Conservation (phyloP, 805 yeast genomes). For the Sugiyamaella lignohabitans region DNA sequence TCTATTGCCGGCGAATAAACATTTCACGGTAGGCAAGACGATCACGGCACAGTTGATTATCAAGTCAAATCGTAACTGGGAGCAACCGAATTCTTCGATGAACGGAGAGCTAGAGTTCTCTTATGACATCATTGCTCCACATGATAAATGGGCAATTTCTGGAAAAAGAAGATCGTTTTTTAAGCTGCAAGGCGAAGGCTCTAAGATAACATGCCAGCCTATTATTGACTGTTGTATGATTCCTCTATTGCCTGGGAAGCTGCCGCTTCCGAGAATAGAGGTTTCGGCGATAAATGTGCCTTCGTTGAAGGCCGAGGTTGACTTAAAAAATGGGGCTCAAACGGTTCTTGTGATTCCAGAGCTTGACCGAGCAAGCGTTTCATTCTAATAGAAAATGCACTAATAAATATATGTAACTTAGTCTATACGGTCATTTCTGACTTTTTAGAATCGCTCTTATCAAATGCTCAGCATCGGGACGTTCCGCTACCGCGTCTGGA, state of each 20-base stretch:
- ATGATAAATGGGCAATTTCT: slow-evolving; percentile 74
- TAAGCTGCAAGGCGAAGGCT: slow-evolving; percentile 22
- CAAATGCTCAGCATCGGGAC: slow-evolving; percentile 65
- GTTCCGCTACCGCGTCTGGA: slow-evolving; percentile 59
- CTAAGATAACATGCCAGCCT: slow-evolving; percentile 9
- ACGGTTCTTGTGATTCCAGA: slow-evolving; percentile 68
- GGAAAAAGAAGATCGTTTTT: slow-evolving; percentile 60
- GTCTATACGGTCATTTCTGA: no score
- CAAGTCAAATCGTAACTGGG: slow-evolving; percentile 43
- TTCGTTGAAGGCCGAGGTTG: slow-evolving; percentile 45
- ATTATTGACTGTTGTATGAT: slow-evolving; percentile 44
- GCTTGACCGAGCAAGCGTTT: slow-evolving; percentile 51
- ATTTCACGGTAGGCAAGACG: slow-evolving; percentile 58
- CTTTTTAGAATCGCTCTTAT: slow-evolving; percentile 33
- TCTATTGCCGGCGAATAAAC: slow-evolving; percentile 32
- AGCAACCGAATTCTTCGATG: slow-evolving; percentile 7
- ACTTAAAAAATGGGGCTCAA: slow-evolving; percentile 62
- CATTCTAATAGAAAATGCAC: slow-evolving; percentile 40
- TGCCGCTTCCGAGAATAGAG: slow-evolving; percentile 58
- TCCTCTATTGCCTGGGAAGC: slow-evolving; percentile 71
- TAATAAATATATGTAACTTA: no score
- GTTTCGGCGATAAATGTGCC: slow-evolving; percentile 31
- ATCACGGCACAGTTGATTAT: slow-evolving; percentile 42
- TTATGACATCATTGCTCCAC: slow-evolving; percentile 43
- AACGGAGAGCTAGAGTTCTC: slow-evolving; percentile 33